These are phyloP conservation scores for Juglanconis sp. DNA, from an alignment of 2,329 filamentous ascomycete genomes.

Conservation along the genomic window DNA sequence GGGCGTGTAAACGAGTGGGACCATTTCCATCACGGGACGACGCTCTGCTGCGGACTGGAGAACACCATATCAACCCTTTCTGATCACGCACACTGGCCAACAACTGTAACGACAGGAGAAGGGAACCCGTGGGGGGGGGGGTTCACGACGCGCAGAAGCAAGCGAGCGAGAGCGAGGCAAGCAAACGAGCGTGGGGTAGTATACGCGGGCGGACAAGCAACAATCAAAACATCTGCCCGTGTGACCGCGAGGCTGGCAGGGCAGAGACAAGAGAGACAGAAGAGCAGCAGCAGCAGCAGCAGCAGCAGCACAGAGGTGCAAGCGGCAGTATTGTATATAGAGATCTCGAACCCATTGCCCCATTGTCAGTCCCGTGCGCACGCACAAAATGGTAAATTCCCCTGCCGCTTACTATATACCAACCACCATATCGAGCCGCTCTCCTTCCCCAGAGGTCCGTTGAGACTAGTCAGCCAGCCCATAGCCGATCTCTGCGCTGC, in stretches of 20 bases:
- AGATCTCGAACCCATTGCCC: not conserved
- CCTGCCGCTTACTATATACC: slow-evolving; percentile 7
- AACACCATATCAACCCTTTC: slow-evolving; percentile 1
- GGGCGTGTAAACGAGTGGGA: slow-evolving; percentile 1
- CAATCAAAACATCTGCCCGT: not conserved
- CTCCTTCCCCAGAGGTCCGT: not conserved
- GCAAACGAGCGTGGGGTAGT: slow-evolving; percentile 5
- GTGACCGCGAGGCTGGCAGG: not conserved
- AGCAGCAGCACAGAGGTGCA: not conserved
- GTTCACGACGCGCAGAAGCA: not conserved
- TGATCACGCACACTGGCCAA: not conserved
- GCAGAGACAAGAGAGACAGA: slow-evolving; percentile 3
- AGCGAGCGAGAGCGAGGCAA: not conserved
- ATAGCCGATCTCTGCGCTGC: not conserved
- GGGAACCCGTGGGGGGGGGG: not conserved
- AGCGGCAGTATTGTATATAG: slow-evolving; percentile 9
- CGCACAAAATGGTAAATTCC: not conserved
- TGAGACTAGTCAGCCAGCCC: not conserved
- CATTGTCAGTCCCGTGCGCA: not conserved
- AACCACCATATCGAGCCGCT: not conserved
- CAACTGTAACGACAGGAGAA: not conserved
- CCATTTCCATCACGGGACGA: slow-evolving; percentile 7
- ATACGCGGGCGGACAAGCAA: not conserved
- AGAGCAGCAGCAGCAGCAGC: not conserved
- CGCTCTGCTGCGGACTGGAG: not conserved